Percentiles rank a stretch among this genome's conserved stretches.
Evolutionary conservation across 1,284 basidiomycete species (phyloP).

Genomic region (Melanopsichium pennsylvanicum): DNA sequence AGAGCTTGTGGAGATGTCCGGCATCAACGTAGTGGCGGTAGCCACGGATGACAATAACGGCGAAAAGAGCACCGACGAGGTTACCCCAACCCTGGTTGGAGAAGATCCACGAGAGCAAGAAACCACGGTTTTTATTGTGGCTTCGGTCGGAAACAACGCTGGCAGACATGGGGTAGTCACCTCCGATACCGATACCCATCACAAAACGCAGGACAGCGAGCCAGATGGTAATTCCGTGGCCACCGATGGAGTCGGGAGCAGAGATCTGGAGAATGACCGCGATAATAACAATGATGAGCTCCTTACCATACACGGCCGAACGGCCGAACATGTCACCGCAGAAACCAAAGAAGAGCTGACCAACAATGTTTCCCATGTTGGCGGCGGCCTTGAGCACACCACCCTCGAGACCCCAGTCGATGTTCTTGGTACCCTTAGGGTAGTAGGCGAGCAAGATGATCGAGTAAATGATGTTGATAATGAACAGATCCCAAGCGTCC

Average conservation of each 20-base stretch:
- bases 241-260: slow-evolving; percentile 56
- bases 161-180: slow-evolving; percentile 80
- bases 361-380: slow-evolving; percentile 62
- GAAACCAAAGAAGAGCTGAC: slow-evolving; percentile 61
- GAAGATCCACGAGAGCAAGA: slow-evolving; percentile 66
- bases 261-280: slow-evolving; percentile 62
- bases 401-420: slow-evolving; percentile 61
- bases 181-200: slow-evolving; percentile 72
- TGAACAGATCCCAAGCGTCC: slow-evolving; percentile 63
- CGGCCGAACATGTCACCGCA: slow-evolving; percentile 61
- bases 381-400: slow-evolving; percentile 63
- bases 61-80: slow-evolving; percentile 72
- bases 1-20: slow-evolving; percentile 55
- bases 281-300: slow-evolving; percentile 59
- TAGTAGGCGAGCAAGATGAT: slow-evolving; percentile 60
- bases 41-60: slow-evolving; percentile 74
- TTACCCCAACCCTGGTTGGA: slow-evolving; percentile 65
- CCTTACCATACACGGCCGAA: slow-evolving; percentile 63
- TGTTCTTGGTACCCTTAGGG: slow-evolving; percentile 49
- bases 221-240: slow-evolving; percentile 60
- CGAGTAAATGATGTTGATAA: slow-evolving; percentile 63
- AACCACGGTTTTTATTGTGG: slow-evolving; percentile 55
- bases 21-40: slow-evolving; percentile 71
- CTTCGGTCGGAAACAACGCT: slow-evolving; percentile 61
- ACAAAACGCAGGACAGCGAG: slow-evolving; percentile 57